A percentile compares a stretch with the other conserved stretches of the same genome.
These are phyloP conservation scores for Pyrenophora tritici-repentis DNA, from an alignment of 2,329 filamentous ascomycete genomes.

Conservation along the genomic window DNA sequence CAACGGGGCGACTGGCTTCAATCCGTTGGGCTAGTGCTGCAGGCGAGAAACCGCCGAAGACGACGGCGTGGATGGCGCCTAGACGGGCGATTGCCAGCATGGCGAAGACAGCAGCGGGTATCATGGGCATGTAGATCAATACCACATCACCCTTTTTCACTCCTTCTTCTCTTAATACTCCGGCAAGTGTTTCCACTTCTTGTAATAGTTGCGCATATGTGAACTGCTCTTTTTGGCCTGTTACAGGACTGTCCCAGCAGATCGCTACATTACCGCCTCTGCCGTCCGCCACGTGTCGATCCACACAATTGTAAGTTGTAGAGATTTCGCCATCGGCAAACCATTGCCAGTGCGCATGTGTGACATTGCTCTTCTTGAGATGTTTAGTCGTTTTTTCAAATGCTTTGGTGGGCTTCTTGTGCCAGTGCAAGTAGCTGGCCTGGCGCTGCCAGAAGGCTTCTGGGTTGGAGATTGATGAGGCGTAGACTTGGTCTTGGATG, in stretches of 20 bases:
- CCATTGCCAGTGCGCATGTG: constrained; percentile 84
- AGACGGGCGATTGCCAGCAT: constrained; percentile 81
- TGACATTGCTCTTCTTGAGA: constrained; percentile 62
- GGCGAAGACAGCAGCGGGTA: constrained; percentile 83
- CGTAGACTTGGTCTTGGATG: constrained; percentile 57
- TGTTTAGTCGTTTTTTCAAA: constrained; percentile 67
- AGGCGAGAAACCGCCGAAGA: constrained; percentile 90
- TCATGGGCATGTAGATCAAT: constrained; percentile 96
- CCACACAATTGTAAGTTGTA: constrained; percentile 89
- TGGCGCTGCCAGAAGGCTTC: constrained; percentile 76
- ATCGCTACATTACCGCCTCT: constrained; percentile 75
- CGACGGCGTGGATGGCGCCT: constrained; percentile 86
- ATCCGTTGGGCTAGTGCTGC: constrained; percentile 84
- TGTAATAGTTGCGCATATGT: constrained; percentile 77
- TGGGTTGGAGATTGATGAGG: constrained; percentile 68
- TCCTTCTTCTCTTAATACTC: constrained; percentile 79
- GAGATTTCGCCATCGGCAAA: constrained; percentile 87
- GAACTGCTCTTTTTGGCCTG: constrained; percentile 69
- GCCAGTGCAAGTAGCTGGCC: constrained; percentile 78
- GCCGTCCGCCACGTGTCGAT: constrained; percentile 81
- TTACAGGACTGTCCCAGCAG: constrained; percentile 87
- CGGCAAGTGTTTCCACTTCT: constrained; percentile 82
- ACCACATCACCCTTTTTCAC: constrained; percentile 85
- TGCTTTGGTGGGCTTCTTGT: constrained; percentile 70
- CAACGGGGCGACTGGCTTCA: constrained; percentile 75